Evolutionary conservation across 2,329 filamentous ascomycete genomes (phyloP), one percentile per base, ranked within the genome.

Genomic region (Keithomyces neogunnii): DNA sequence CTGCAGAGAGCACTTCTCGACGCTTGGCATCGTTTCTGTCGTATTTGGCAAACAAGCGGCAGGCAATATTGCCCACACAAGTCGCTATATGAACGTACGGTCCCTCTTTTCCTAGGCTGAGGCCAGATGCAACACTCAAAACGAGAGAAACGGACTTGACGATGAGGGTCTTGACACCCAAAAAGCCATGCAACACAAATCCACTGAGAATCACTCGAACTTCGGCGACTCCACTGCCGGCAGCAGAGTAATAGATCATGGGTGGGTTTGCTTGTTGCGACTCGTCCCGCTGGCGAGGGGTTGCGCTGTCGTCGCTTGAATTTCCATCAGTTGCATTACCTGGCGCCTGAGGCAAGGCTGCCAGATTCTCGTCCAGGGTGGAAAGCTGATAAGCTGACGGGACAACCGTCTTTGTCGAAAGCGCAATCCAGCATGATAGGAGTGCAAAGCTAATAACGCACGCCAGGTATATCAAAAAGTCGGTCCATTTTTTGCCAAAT

Each of bases 31-130:
- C 93, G 61, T 99, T 99, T 56, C 81, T 77, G 60, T 93, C 89
- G 67, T 97, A 99, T 65, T 99, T 99, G 55, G 81, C 73, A 60
- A 97, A 97, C n/a, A 97, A 67, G 63, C 93, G 88, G 62, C 92
- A 96, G 33, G 86, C 84, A 64, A 99, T 95, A 61, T 99, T 99
- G 53, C 93, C 93, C 28, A 97, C 85, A 59, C 92, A 96, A 1
- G 92, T 88, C 0, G 91, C 90, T 62, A 97, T 95, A 66, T 99
- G 93, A n/a, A 99, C 93, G 62, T 92, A 97, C 0, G 93, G 93
- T 0, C 92, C 81, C 63, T 96, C 93, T 66, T 99, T 99, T 31
- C 93, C 93, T 42, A 99, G 75, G 64, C 90, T 96, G 54, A 99
- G 76, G 3, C 93, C 93, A 3, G 93, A 97, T 1, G 90, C 86